These are phyloP conservation scores for Coemansia asiatica DNA, from an alignment of 192 early-diverging fungal genomes.

Conservation along the genomic window DNA sequence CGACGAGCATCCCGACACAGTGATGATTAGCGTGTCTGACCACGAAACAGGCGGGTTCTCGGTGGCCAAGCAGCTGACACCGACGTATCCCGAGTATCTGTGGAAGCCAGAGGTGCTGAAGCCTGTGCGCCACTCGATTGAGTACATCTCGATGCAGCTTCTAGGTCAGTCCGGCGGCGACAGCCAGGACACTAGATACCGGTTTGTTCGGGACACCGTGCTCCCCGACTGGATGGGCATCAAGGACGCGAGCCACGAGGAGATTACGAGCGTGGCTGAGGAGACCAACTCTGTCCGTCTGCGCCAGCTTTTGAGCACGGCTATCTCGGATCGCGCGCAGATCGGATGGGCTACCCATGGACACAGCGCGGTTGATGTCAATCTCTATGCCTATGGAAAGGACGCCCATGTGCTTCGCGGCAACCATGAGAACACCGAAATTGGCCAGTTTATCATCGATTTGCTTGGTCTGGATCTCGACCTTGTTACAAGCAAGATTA, in stretches of 20 bases:
- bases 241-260: constrained; percentile 64
- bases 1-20: constrained; percentile 74
- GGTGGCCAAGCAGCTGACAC: constrained; percentile 69
- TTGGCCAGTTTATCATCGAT: constrained; percentile 70
- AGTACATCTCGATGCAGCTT: constrained; percentile 51
- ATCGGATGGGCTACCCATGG: constrained; percentile 87
- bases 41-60: constrained; percentile 98
- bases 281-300: constrained; percentile 37
- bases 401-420: constrained; percentile 63
- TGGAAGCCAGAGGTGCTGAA: constrained; percentile 78
- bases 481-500: constrained; percentile 61
- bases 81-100: constrained; percentile 81
- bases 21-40: constrained; percentile 89
- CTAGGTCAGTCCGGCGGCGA: constrained; percentile 14
- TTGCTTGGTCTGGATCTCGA: constrained; percentile 64
- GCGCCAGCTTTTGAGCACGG: constrained; percentile 56
- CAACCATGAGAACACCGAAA: constrained; percentile 87
- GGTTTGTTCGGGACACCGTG: constrained; percentile 61
- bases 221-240: constrained; percentile 69
- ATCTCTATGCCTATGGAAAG: constrained; percentile 81
- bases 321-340: constrained; percentile 59
- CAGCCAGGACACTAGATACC: constrained; percentile 20
- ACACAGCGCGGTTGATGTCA: constrained; percentile 95
- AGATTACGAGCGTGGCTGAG: constrained; percentile 55
- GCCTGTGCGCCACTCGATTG: constrained; percentile 69